Evolutionary conservation across 208 protist species (phyloP).

Genomic region (Leishmania mexicana): DNA sequence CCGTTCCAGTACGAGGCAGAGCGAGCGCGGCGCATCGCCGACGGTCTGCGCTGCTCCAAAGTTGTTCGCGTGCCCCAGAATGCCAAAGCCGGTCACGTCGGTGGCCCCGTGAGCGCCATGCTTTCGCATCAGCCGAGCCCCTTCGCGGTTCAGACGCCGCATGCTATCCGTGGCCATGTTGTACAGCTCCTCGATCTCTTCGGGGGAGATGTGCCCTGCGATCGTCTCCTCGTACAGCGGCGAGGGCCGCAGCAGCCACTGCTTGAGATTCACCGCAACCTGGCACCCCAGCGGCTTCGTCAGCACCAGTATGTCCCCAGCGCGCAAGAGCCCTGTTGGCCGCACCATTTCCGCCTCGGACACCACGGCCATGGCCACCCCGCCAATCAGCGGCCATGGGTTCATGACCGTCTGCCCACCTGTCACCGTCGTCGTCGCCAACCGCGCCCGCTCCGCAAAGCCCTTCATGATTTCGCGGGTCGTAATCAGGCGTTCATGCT

Average conservation of each 20-base stretch:
- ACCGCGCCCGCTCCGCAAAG: constrained; percentile 85
- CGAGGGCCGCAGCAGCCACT: constrained; percentile 87
- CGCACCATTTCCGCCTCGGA: constrained; percentile 86
- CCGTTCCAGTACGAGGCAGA: constrained; percentile 80
- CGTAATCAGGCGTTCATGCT: constrained; percentile 72
- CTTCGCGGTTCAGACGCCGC: constrained; percentile 90
- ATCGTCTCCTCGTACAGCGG: constrained; percentile 72
- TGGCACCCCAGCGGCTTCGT: constrained; percentile 97
- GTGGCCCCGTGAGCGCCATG: constrained; percentile 92
- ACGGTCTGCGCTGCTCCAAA: constrained; percentile 85
- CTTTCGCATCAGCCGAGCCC: constrained; percentile 88
- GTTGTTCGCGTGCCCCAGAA: constrained; percentile 95
- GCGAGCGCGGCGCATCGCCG: constrained; percentile 22
- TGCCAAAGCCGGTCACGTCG: constrained; percentile 97
- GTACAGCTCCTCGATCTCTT: constrained; percentile 85
- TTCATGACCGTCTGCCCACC: constrained; percentile 97
- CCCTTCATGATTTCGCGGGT: constrained; percentile 93
- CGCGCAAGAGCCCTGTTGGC: constrained; percentile 66
- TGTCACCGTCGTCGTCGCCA: constrained; percentile 87
- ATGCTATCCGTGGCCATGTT: constrained; percentile 81
- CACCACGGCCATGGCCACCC: constrained; percentile 90
- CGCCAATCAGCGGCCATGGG: constrained; percentile 95
- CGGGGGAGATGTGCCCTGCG: constrained; percentile 48
- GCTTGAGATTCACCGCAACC: constrained; percentile 93
- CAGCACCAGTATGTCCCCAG: constrained; percentile 92